Percentiles rank a stretch among this genome's conserved stretches.
Conservation (phyloP, 352 stramenopile species). For the Phytophthora cactorum region DNA sequence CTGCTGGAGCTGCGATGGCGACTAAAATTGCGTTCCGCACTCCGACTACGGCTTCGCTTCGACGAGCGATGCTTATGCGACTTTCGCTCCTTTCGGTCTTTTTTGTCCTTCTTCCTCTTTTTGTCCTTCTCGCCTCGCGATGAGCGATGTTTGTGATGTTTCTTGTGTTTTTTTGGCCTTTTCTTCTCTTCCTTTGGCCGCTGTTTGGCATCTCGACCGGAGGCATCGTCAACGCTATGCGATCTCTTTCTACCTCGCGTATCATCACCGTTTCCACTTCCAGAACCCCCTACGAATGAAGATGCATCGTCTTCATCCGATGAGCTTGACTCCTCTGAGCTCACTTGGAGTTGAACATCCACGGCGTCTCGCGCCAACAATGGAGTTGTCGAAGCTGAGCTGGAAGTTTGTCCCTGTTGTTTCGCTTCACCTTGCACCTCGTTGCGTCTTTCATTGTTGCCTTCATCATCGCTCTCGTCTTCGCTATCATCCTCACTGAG, state of each 20-base stretch:
- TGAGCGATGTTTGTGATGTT: conserved; percentile 39
- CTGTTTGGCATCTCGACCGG: conserved; percentile 10
- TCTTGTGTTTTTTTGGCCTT: conserved; percentile 49
- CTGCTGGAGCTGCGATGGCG: conserved; percentile 23
- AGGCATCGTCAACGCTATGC: conserved; percentile 3
- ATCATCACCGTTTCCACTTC: conserved; percentile 2
- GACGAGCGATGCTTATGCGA: conserved; percentile 34
- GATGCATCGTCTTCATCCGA: conserved; percentile 25
- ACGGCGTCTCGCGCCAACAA: not conserved
- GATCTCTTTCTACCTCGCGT: conserved; percentile 21
- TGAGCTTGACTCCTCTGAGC: conserved; percentile 24
- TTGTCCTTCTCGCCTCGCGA: conserved; percentile 29
- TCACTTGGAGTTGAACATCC: not conserved
- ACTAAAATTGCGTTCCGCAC: conserved; percentile 15
- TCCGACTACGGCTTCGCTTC: conserved; percentile 36
- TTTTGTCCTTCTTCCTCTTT: conserved; percentile 36
- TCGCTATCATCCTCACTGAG: conserved; percentile 53
- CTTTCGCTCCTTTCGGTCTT: conserved; percentile 38
- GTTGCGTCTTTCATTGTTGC: conserved; percentile 11
- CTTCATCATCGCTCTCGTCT: conserved; percentile 35
- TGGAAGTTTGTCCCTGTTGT: not conserved
- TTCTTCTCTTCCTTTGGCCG: conserved; percentile 32
- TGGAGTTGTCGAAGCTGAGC: not conserved
- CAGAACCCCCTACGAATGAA: not conserved
- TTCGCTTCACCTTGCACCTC: not conserved